Evolutionary conservation across 2,329 filamentous ascomycete genomes (phyloP), one percentile per base, ranked within the genome.

Genomic region (Cercospora janseana): DNA sequence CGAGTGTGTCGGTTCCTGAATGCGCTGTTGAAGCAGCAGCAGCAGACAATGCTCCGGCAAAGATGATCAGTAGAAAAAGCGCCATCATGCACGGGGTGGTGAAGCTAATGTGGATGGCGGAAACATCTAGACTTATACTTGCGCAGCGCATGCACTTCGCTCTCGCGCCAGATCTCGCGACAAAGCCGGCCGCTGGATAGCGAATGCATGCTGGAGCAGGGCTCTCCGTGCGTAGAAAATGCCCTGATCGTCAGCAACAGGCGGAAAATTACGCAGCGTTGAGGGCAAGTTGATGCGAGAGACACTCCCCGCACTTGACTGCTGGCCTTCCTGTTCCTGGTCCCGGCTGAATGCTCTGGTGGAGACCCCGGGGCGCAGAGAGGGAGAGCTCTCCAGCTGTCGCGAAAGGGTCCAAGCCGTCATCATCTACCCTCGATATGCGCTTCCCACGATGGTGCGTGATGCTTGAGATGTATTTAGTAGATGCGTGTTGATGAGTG

Each of bases 1-100:
- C 72, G 12, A 64, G 47, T 12, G 62, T 59, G 10, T 42, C 47
- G 24, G 57, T 59, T 21, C 49, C 52, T 16, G 38, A 10, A 23
- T 40, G n/a, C 13, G 44, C 42, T 21, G 47, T 51, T 26, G 54
- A 12, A 5, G 31, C 27, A 12, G 35, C 23, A 20, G 20, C 13
- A 46, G 49, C 18, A 46, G 34, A 13, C 7, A n/a, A n/a, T n/a
- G n/a, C n/a, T n/a, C n/a, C n/a, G n/a, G n/a, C n/a, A n/a, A n/a
- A n/a, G n/a, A n/a, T n/a, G n/a, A 15, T 37, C 15, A 34, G 35
- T 23, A 40, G 35, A 16, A 46, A 27, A 7, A 37, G 1, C 37
- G 13, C 34, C 31, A 46, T 37, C 20, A 10, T 10, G 13, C 7
- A 5, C 28, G 31, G 3, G 13, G 6, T 27, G 15, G 4, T 12